These are phyloP conservation scores for Liriodendron chinense DNA, from an alignment of 164 flowering plant genomes.

Conservation along the genomic window DNA sequence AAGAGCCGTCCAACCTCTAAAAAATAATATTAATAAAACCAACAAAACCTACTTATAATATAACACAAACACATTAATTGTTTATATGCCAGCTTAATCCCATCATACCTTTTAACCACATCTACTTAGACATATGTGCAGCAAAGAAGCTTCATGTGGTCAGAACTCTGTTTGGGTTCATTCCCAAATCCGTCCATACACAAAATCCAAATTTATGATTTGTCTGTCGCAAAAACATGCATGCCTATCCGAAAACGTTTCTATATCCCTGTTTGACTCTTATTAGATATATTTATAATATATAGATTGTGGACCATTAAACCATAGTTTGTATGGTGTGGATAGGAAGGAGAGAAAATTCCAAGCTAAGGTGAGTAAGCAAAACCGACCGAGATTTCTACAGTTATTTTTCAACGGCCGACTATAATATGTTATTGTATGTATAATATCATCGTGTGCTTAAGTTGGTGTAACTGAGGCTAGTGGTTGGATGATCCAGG, in stretches of 20 bases:
- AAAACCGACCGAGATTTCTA: not conserved
- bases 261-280: not conserved
- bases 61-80: not conserved
- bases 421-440: not conserved
- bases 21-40: too few species aligned
- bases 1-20: not conserved
- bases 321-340: not conserved
- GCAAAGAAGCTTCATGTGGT: too few species aligned
- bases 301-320: too few species aligned
- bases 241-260: not conserved
- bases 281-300: too few species aligned
- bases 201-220: not conserved
- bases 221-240: not conserved
- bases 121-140: not conserved
- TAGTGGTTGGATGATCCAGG: not conserved
- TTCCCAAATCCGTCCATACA: not conserved
- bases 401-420: not conserved
- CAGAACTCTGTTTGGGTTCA: not conserved
- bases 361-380: not conserved
- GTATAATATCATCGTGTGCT: too few species aligned
- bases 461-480: not conserved
- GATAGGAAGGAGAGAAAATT: not conserved
- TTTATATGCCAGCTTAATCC: not conserved
- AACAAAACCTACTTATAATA: not conserved
- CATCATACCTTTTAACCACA: not conserved